phyloP scores from a whole-genome alignment of 1,284 basidiomycete genomes.

The Irpex sp. region DNA sequence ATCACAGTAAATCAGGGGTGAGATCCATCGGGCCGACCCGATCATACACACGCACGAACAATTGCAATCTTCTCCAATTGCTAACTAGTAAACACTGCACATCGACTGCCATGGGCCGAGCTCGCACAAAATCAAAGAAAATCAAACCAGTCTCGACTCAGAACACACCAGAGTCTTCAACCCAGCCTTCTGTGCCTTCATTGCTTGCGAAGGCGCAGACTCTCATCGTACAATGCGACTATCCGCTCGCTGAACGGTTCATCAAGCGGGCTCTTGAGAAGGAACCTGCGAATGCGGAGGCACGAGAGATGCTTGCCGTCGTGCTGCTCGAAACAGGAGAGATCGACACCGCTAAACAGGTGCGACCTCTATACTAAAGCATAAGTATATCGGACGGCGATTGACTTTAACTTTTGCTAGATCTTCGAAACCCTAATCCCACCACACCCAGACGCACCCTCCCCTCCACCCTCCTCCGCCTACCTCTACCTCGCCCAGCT shows the following conservation, averaged over 20 bases:
- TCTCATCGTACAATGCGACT: constrained; percentile 80
- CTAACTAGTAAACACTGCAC: too few species aligned
- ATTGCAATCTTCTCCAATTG: too few species aligned
- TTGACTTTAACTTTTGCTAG: constrained; percentile 32
- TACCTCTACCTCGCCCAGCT: constrained; percentile 91
- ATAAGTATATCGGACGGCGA: neutral
- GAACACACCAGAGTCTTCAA: constrained; percentile 21
- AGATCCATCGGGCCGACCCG: too few species aligned
- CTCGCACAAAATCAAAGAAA: constrained; percentile 54
- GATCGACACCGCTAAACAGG: constrained; percentile 68
- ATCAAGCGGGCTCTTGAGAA: constrained; percentile 66
- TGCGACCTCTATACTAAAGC: too few species aligned
- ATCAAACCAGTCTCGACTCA: constrained; percentile 27
- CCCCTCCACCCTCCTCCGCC: constrained; percentile 73
- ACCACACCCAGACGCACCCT: constrained; percentile 53
- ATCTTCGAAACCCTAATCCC: constrained; percentile 63
- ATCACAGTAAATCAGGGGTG: too few species aligned
- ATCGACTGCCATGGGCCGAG: constrained; percentile 53
- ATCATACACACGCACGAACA: too few species aligned
- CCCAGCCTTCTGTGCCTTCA: constrained; percentile 40
- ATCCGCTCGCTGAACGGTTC: constrained; percentile 77
- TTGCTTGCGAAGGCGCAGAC: constrained; percentile 75
- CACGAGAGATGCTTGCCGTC: constrained; percentile 78
- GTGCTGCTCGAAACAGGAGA: constrained; percentile 78
- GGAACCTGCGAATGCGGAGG: constrained; percentile 64